These are phyloP conservation scores for Phaeolepiota aurea DNA, from an alignment of 768 basidiomycete genomes.

Conservation along the genomic window DNA sequence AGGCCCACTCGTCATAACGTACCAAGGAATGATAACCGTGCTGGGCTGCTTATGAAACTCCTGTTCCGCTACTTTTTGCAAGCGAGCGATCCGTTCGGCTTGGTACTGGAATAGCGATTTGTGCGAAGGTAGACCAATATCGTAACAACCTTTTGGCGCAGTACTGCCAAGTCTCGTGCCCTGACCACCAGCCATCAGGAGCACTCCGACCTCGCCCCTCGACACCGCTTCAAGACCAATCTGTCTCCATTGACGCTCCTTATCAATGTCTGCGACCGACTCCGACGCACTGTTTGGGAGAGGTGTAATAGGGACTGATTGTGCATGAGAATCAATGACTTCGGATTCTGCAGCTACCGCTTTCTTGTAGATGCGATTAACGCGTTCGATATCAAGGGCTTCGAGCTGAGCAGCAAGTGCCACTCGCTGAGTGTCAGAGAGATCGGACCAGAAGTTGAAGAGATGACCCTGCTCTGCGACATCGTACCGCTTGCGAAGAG, in stretches of 20 bases:
- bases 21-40: slow-evolving; percentile 85
- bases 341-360: slow-evolving; percentile 63
- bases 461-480: slow-evolving; percentile 85
- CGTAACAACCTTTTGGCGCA: slow-evolving; percentile 96
- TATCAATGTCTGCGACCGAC: slow-evolving; percentile 45
- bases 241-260: slow-evolving; percentile 65
- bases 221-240: slow-evolving; percentile 78
- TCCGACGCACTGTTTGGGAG: slow-evolving; percentile 72
- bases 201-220: slow-evolving; percentile 80
- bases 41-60: slow-evolving; percentile 41
- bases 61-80: slow-evolving; percentile 70
- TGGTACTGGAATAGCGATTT: slow-evolving; percentile 95
- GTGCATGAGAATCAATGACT: slow-evolving; percentile 26
- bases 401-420: slow-evolving; percentile 66
- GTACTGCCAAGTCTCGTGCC: slow-evolving; percentile 89
- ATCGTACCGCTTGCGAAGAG: slow-evolving; percentile 57
- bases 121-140: slow-evolving; percentile 89
- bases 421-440: slow-evolving; percentile 55
- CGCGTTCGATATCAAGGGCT: slow-evolving; percentile 78
- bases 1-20: slow-evolving; percentile 98
- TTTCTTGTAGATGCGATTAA: slow-evolving; percentile 80
- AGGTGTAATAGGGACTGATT: slow-evolving; percentile 60
- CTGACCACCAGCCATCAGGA: slow-evolving; percentile 97
- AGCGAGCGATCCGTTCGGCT: slow-evolving; percentile 86
- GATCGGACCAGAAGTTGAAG: slow-evolving; percentile 76